Evolutionary conservation across 495 filamentous ascomycete species (phyloP).

Genomic region (Pyrenopolyporus hunteri): DNA sequence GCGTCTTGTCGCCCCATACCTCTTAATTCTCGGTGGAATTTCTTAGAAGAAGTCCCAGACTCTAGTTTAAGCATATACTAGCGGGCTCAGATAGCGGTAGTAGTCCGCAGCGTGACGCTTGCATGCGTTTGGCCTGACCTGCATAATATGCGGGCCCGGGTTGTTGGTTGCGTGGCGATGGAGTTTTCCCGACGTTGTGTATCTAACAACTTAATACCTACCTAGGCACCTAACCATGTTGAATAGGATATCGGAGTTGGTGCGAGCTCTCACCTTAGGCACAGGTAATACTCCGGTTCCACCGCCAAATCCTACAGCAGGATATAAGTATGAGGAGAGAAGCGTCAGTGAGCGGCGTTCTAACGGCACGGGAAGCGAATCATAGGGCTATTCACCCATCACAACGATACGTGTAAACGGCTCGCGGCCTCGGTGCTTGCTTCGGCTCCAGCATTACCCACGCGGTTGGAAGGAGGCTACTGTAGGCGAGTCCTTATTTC

Average conservation of each 20-base stretch:
- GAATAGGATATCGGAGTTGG: neutral
- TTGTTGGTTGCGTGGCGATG: constrained; percentile 7
- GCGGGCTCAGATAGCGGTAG: constrained; percentile 11
- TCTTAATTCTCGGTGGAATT: neutral
- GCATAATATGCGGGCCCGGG: constrained; percentile 17
- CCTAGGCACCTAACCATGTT: too few species aligned
- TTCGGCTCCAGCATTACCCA: neutral
- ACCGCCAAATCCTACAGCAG: too few species aligned
- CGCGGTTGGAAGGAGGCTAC: constrained; percentile 4
- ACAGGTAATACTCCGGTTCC: too few species aligned
- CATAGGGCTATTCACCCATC: neutral
- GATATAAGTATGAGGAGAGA: too few species aligned
- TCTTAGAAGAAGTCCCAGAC: neutral
- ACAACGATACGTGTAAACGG: neutral
- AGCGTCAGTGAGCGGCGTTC: too few species aligned
- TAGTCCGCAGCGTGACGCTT: constrained; percentile 5
- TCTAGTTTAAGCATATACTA: neutral
- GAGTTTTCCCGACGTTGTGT: neutral
- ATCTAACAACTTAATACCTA: neutral
- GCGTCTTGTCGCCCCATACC: neutral
- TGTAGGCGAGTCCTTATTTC: neutral
- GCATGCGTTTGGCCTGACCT: constrained; percentile 19
- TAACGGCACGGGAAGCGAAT: neutral
- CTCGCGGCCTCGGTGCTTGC: neutral
- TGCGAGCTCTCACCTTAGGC: too few species aligned